phyloP scores from a whole-genome alignment of 352 stramenopile genomes.

The Pythium scleroteichum region DNA sequence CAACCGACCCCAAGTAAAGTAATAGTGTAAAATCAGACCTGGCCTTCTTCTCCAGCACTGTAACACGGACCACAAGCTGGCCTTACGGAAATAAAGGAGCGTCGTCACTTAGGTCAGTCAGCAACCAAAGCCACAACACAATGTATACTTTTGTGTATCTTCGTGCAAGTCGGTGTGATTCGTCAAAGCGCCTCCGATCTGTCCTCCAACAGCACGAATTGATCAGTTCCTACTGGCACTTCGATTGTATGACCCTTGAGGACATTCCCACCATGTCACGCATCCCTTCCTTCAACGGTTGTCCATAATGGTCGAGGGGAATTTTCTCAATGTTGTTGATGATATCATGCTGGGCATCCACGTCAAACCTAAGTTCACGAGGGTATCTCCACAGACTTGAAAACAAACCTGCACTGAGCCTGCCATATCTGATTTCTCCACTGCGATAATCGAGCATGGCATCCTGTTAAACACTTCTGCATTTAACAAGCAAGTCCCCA shows the following conservation, averaged over 20 bases:
- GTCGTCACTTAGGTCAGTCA: background rate
- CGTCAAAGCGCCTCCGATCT: conserved; percentile 72
- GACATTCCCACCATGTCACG: conserved; percentile 39
- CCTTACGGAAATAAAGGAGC: conserved; percentile 26
- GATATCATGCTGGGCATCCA: conserved; percentile 54
- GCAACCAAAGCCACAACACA: background rate
- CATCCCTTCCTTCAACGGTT: conserved; percentile 48
- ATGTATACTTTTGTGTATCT: conserved; percentile 41
- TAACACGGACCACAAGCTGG: conserved; percentile 77
- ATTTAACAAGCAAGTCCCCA: background rate
- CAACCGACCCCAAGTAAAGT: too few species aligned
- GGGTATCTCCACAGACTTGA: too few species aligned
- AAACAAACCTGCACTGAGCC: conserved; percentile 56
- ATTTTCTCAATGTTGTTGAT: conserved; percentile 82
- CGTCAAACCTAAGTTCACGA: too few species aligned
- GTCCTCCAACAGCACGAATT: background rate
- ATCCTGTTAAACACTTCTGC: conserved; percentile 37
- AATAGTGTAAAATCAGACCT: conserved; percentile 30
- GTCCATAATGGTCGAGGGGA: conserved; percentile 49
- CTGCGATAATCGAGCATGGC: conserved; percentile 69
- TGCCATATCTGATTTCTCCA: conserved; percentile 74
- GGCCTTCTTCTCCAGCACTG: conserved; percentile 52
- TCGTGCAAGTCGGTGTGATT: conserved; percentile 71
- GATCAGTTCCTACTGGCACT: too few species aligned
- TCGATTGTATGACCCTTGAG: background rate